Conservation (phyloP, 768 basidiomycete genomes). For the Favolaschia claudopus region DNA sequence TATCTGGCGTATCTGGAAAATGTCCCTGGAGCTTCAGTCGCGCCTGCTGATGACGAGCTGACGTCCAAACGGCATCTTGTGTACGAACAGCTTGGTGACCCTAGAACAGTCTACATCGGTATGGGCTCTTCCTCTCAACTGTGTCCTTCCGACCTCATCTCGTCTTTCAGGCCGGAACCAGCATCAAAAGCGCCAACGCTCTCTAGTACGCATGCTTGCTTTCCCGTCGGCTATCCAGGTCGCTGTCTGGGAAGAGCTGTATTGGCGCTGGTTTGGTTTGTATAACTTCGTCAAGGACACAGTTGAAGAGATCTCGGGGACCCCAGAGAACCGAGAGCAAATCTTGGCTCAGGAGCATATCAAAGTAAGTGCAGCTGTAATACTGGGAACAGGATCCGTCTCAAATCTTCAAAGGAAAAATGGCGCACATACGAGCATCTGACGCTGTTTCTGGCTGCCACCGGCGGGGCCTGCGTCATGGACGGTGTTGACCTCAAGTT, state of each 20-base stretch:
- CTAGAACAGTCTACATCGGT: conserved; percentile 75
- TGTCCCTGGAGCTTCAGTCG: conserved; percentile 62
- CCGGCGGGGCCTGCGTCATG: conserved; percentile 70
- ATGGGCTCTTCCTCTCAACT: conserved; percentile 33
- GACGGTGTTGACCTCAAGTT: conserved; percentile 59
- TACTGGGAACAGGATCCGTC: not conserved
- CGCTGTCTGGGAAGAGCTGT: conserved; percentile 86
- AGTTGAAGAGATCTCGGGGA: conserved; percentile 38
- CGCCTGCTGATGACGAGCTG: conserved; percentile 64
- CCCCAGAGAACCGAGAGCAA: conserved; percentile 38
- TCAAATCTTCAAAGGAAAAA: conserved; percentile 58
- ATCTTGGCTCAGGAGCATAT: conserved; percentile 14
- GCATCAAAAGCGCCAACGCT: conserved; percentile 82
- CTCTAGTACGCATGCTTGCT: conserved; percentile 68
- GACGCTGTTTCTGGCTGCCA: conserved; percentile 76
- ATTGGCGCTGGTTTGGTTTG: conserved; percentile 74
- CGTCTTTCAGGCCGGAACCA: conserved; percentile 67
- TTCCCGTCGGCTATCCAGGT: conserved; percentile 72
- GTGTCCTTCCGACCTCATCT: conserved; percentile 10
- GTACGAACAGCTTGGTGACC: conserved; percentile 83
- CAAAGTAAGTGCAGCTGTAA: conserved; percentile 8
- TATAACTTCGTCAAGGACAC: conserved; percentile 63
- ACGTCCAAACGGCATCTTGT: conserved; percentile 73
- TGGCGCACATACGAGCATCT: conserved; percentile 88
- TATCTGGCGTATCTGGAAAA: conserved; percentile 73